Conservation (phyloP, 2,329 filamentous ascomycete genomes). For the Fusarium sterilihyphosum region DNA sequence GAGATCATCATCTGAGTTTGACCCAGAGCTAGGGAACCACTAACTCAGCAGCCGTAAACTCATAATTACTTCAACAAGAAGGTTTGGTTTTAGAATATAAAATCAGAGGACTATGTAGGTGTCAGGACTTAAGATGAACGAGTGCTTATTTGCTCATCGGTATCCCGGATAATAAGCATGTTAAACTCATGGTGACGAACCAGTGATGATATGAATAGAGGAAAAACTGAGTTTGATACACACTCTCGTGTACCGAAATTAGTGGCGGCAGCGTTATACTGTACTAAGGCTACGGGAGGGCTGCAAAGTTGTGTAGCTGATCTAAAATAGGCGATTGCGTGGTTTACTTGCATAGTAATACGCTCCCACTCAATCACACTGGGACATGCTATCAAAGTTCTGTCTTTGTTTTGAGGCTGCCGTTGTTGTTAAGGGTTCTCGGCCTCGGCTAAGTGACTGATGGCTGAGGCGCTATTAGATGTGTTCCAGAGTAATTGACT, state of each 20-base stretch:
- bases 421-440: conserved; percentile 6
- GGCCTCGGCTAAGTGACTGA: conserved; percentile 4
- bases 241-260: conserved; percentile 10
- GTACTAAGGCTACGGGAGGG: conserved; percentile 12
- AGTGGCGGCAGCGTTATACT: conserved; percentile 26
- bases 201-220: conserved; percentile 9
- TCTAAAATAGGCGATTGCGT: conserved; percentile 12
- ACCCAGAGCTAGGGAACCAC: background rate
- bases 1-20: background rate
- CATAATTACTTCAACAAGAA: background rate
- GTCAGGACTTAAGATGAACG: background rate
- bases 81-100: background rate
- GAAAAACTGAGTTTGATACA: conserved; percentile 17
- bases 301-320: conserved; percentile 9
- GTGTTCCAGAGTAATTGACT: conserved; percentile 31
- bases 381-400: background rate
- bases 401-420: background rate
- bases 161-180: background rate
- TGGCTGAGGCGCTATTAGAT: conserved; percentile 1
- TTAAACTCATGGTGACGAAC: conserved; percentile 21
- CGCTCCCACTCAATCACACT: background rate
- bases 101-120: background rate
- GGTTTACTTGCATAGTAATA: conserved; percentile 5
- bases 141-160: background rate
- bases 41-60: background rate